Percentiles rank a stretch among this genome's conserved stretches.
These are phyloP conservation scores for Thozetella sp. DNA, from an alignment of 495 filamentous ascomycete species.

Conservation along the genomic window DNA sequence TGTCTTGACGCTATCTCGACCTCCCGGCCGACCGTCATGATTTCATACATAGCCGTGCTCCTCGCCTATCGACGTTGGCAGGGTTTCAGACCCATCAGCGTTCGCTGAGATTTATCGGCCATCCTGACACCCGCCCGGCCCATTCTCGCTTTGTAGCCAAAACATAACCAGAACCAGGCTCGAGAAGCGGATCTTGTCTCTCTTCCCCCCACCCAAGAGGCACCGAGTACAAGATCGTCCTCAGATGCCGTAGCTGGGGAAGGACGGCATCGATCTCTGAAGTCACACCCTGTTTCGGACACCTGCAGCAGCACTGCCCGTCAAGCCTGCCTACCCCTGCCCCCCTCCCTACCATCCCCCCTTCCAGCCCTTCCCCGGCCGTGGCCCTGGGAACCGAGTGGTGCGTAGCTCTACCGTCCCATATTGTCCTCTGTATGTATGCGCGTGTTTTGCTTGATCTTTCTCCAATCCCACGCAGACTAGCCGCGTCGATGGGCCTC, in stretches of 20 bases:
- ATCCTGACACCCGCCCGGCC: not conserved
- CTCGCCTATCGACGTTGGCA: not conserved
- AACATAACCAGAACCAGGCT: conserved; percentile 6
- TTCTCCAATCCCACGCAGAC: too few relatives aligned
- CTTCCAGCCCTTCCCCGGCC: conserved; percentile 1
- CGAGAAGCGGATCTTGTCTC: conserved; percentile 16
- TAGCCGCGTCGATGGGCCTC: too few relatives aligned
- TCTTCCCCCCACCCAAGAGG: conserved; percentile 15
- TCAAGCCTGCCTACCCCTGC: not conserved
- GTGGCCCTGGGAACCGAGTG: conserved; percentile 7
- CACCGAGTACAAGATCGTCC: conserved; percentile 32
- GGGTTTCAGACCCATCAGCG: conserved; percentile 14
- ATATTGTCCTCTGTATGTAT: too few relatives aligned
- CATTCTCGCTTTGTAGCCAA: conserved; percentile 6
- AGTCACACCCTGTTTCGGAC: conserved; percentile 23
- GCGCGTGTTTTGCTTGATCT: too few relatives aligned
- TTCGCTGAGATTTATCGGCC: conserved; percentile 11
- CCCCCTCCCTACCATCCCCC: not conserved
- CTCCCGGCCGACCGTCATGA: not conserved
- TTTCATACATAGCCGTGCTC: not conserved
- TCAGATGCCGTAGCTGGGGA: conserved; percentile 27
- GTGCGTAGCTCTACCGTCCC: conserved; percentile 1
- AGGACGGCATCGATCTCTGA: conserved; percentile 23
- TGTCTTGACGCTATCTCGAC: not conserved
- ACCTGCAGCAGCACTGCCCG: conserved; percentile 8